Base-by-base conservation (phyloP, 805 yeast genomes). In the Metschnikowia kofuensis region DNA sequence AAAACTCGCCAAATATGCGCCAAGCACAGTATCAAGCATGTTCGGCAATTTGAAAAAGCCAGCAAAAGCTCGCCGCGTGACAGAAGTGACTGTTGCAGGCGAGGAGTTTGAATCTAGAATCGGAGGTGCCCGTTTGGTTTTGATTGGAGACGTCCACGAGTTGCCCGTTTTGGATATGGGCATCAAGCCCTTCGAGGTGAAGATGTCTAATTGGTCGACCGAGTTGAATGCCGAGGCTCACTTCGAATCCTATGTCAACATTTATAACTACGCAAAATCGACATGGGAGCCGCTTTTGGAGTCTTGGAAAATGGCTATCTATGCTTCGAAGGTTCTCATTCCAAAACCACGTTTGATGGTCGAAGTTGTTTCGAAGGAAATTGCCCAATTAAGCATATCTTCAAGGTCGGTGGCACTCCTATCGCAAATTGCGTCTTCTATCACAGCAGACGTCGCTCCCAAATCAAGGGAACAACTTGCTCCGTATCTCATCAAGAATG, bases 281-380 rank as follows among this genome's bases (percentile, higher is more conserved):
- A 79, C 89, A 0, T 91, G 99, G 98, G 98, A 94, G 60, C 97
- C 99, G 0, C 70, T 94, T 40, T 65, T 94, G 43, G 99, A 94
- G 60, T 85, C 92, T 0, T 87, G 96, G 87, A 84, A 89, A 7
- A 72, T 92, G 44, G 83, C 89, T 0, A 67, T 88, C 11, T 89
- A 87, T 62, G 80, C 86, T 1, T 74, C 87, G 1, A 79, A 78
- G 45, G 67, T 68, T 0, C 50, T 61, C 0, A 73, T 72, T 12
- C 77, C 81, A 0, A 74, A 75, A 6, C 72, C 77, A 6, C 71
- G 79, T 15, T 58, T 85, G 2, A 62, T 76, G 34, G 72, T 92
- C 40, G 91, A 89, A 59, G 69, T 94, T 6, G 79, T 80, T n/a
- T 85, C 97, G 0, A 74, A 89, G 50, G 79, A 86, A 54, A 65